phyloP scores from a whole-genome alignment of 2,329 filamentous ascomycete genomes.

The Colletotrichum lupini region DNA sequence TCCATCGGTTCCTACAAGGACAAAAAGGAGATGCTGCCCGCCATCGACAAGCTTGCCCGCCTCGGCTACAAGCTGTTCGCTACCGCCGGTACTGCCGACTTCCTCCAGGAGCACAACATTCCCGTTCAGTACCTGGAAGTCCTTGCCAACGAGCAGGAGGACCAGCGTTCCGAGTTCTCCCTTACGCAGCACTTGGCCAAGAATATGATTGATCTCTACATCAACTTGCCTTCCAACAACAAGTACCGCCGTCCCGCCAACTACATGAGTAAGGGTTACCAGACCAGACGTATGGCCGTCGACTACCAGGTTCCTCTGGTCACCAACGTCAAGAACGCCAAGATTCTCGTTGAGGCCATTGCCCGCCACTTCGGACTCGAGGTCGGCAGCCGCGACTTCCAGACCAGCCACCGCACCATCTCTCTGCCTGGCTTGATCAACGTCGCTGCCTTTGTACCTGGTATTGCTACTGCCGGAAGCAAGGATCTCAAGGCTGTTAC shows the following conservation, averaged over 20 bases:
- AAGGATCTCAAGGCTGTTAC: slow-evolving; percentile 76
- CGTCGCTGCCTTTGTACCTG: slow-evolving; percentile 83
- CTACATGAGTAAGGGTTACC: slow-evolving; percentile 98
- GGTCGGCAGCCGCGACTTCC: slow-evolving; percentile 86
- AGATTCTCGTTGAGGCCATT: slow-evolving; percentile 95
- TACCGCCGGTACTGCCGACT: slow-evolving; percentile 96
- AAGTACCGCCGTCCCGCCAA: slow-evolving; percentile 95
- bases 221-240: slow-evolving; percentile 99
- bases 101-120: slow-evolving; percentile 91
- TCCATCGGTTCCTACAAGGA: slow-evolving; percentile 98
- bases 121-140: slow-evolving; percentile 94
- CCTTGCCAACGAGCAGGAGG: slow-evolving; percentile 79
- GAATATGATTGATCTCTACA: slow-evolving; percentile 98
- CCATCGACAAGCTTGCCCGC: slow-evolving; percentile 87
- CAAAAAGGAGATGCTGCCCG: slow-evolving; percentile 96
- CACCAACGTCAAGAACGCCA: slow-evolving; percentile 99
- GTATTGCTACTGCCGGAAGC: slow-evolving; percentile 72
- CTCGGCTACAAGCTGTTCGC: slow-evolving; percentile 96
- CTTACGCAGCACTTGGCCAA: slow-evolving; percentile 96
- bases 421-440: slow-evolving; percentile 82
- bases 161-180: slow-evolving; percentile 95
- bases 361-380: slow-evolving; percentile 88
- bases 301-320: slow-evolving; percentile 97
- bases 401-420: slow-evolving; percentile 85
- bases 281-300: slow-evolving; percentile 96